A percentile compares a stretch with the other conserved stretches of the same genome.
These are phyloP conservation scores for Penicillium roqueforti DNA, from an alignment of 495 filamentous ascomycete genomes.

Conservation along the genomic window DNA sequence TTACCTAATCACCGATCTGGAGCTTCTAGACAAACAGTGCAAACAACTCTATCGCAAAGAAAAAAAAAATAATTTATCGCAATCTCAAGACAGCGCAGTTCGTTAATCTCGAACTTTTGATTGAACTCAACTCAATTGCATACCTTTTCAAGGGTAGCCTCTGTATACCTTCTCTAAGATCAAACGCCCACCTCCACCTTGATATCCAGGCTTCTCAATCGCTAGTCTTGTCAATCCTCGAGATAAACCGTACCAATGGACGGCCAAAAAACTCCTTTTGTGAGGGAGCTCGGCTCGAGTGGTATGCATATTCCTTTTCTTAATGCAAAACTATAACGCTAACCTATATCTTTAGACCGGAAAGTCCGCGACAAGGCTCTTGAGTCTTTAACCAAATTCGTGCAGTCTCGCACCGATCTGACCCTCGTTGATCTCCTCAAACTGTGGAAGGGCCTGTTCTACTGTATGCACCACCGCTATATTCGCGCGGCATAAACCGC, in stretches of 20 bases:
- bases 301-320: slow-evolving; percentile 43
- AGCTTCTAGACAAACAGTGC: slow-evolving; percentile 30
- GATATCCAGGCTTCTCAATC: not conserved
- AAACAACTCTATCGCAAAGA: slow-evolving; percentile 29
- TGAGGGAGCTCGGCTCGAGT: slow-evolving; percentile 73
- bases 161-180: not conserved
- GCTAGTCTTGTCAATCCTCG: slow-evolving; percentile 5
- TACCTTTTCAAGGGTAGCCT: not conserved
- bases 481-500: not conserved
- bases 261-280: slow-evolving; percentile 60
- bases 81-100: slow-evolving; percentile 14
- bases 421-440: slow-evolving; percentile 76
- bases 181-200: too few relatives aligned
- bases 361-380: slow-evolving; percentile 78
- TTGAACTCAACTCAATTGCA: not conserved
- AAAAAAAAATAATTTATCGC: slow-evolving; percentile 40
- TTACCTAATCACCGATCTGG: not conserved
- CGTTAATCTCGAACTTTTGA: slow-evolving; percentile 1
- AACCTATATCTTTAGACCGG: slow-evolving; percentile 54
- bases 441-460: slow-evolving; percentile 96
- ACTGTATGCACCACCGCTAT: slow-evolving; percentile 50
- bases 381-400: slow-evolving; percentile 71
- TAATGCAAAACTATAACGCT: slow-evolving; percentile 1
- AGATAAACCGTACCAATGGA: slow-evolving; percentile 36
- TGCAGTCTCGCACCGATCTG: slow-evolving; percentile 63